Evolutionary conservation across 768 basidiomycete species (phyloP), one percentile per base, ranked within the genome.

Genomic region (Mycena filopes): DNA sequence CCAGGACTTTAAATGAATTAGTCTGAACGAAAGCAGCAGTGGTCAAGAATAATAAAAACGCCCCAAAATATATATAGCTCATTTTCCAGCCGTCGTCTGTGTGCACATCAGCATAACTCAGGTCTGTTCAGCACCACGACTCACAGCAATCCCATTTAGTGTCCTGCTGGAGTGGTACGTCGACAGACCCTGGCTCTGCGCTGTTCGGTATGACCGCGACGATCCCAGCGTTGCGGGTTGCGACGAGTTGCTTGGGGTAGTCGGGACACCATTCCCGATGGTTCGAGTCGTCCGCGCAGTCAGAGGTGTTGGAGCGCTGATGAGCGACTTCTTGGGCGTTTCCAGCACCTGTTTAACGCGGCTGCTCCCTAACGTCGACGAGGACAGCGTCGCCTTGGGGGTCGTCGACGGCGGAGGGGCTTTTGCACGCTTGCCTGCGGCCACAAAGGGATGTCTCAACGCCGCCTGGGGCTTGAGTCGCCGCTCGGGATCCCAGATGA

Each of bases 401-500:
- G 87, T 80, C 26, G 80, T 74, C 3, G 76, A 80, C 38, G 78
- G 79, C 16, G 81, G 74, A 9, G 81, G 72, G 74, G 81, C 72
- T 74, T 87, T 90, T 21, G 78, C 68, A 57, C 85, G 86, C 50
- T 87, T 85, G 51, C 92, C 87, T 26, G 88, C 86, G 21, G 89
- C 82, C 63, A 98, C 84, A 80, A 95, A 98, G 13, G 93, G 92
- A 78, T 98, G 97, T 25, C 95, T 89, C 81, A 98, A 77, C 1
- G 97, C 97, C 12, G 92, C 86, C 70, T 95, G 92, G 5, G 97
- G 97, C 77, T 98, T 99, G 75, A 99, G 85, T 33, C 98, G 87
- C 54, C 94, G 87, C 72, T 99, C 97, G 11, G 98, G 98, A 80
- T 99, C 98, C 96, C 96, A 99, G 29, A 93, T 85, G n/a, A 99